These are phyloP conservation scores for Cryptococcus sp. DNA, from an alignment of 1,284 basidiomycete genomes.

Conservation along the genomic window DNA sequence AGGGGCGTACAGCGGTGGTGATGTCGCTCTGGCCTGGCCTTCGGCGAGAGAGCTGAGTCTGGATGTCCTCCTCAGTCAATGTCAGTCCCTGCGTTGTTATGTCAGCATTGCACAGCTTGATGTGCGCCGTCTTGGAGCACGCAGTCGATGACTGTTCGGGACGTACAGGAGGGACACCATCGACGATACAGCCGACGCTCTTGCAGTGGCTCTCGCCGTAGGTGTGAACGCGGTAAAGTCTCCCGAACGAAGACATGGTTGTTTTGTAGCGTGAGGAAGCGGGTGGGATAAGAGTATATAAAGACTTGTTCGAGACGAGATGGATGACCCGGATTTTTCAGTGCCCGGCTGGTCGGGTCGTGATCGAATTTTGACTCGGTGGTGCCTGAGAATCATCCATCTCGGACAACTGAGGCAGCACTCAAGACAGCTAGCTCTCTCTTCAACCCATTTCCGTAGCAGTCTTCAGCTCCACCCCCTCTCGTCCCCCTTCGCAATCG, in stretches of 20 bases:
- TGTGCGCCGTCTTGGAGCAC: not conserved
- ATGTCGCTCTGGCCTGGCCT: constrained; percentile 95
- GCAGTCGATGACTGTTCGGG: not conserved
- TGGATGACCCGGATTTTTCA: too few species aligned
- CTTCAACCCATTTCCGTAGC: too few species aligned
- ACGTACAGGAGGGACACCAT: constrained; percentile 89
- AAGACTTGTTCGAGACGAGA: not conserved
- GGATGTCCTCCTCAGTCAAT: constrained; percentile 78
- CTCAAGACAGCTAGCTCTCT: too few species aligned
- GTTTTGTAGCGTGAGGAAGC: not conserved
- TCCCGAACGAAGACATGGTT: constrained; percentile 91
- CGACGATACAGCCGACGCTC: constrained; percentile 95
- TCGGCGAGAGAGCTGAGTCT: constrained; percentile 84
- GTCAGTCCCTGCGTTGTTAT: constrained; percentile 65
- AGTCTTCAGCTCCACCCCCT: too few species aligned
- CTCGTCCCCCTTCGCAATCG: too few species aligned
- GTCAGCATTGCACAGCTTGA: constrained; percentile 1
- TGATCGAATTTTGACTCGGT: too few species aligned
- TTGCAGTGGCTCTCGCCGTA: constrained; percentile 98
- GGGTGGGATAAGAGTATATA: not conserved
- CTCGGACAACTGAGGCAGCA: too few species aligned
- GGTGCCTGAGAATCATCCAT: too few species aligned
- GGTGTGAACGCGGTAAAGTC: constrained; percentile 88
- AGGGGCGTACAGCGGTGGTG: constrained; percentile 78
- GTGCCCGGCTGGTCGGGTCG: too few species aligned